Base-by-base conservation (phyloP, 495 filamentous ascomycete species). In the Amphirosellinia nigrospora region DNA sequence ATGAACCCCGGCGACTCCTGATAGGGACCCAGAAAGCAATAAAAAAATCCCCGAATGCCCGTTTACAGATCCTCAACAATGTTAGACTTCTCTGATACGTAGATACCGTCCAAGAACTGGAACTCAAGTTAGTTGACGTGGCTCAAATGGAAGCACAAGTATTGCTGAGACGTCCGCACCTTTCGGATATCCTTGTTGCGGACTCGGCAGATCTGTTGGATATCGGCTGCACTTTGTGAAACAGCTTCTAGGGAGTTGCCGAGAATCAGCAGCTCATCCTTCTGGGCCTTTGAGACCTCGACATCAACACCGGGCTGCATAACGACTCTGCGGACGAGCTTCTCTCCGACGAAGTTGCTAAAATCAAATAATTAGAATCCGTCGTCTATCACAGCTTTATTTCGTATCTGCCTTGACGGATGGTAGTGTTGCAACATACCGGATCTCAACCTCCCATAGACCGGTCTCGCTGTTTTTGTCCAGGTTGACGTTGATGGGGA, bases 141-240 rank as follows among this genome's bases (percentile, higher is more conserved):
- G 39, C 28, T n/a, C 23, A 30, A 48, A 34, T 45, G 43, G 43
- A 23, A 13, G n/a, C 3, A 41, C 2, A 19, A 21, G 36, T 8
- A 41, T n/a, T 45, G 23, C 34, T 15, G 10, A 21, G 30, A 39
- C 19, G 5, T 32, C 6, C 67, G 59, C 71, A 97, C 93, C 93
- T 98, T 98, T 86, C 96, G 94, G 88, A 99, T 98, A 97, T 99
- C 96, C 93, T 99, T 99, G 91, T 99, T 98, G 80, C 92, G 89
- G 83, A 98, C 96, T 85, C 91, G 88, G 92, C 96, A 99, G 85
- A 95, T 94, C 85, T 99, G 96, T 89, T 99, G 96, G 83, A 99
- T 98, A 82, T 98, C 96, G 79, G 96, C 96, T 67, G 96, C 96
- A 79, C 90, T 93, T 88, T 99, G 96, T 77, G 95, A 98, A 68